Evolutionary conservation across 2,329 filamentous ascomycete genomes (phyloP).

Genomic region (Iodosphaeria phyllophila): DNA sequence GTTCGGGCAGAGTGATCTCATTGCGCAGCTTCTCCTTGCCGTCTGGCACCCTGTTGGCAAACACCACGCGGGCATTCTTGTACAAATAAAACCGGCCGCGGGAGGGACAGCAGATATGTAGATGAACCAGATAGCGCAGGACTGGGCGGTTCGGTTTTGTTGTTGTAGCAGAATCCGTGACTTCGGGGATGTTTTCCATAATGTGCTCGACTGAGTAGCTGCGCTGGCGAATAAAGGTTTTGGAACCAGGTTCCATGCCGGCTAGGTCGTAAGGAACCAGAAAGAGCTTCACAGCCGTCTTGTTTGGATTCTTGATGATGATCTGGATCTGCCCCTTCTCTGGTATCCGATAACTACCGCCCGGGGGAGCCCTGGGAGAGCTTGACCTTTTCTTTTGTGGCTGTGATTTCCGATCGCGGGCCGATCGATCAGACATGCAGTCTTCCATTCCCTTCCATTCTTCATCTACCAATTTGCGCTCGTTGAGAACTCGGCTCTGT

Average conservation of each 20-base stretch:
- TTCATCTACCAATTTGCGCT: conserved; percentile 14
- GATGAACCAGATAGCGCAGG: conserved; percentile 74
- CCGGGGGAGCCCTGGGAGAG: conserved; percentile 51
- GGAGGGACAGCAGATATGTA: conserved; percentile 80
- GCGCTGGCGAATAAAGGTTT: conserved; percentile 89
- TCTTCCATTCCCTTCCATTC: no score
- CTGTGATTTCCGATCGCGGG: conserved; percentile 10
- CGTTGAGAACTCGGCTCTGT: conserved; percentile 23
- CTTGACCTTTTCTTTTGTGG: conserved; percentile 34
- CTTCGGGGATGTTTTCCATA: conserved; percentile 41
- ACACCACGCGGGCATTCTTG: conserved; percentile 83
- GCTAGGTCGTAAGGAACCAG: conserved; percentile 80
- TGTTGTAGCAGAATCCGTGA: conserved; percentile 8
- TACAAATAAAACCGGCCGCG: conserved; percentile 78
- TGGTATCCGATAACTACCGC: conserved; percentile 85
- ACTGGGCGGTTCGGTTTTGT: conserved; percentile 58
- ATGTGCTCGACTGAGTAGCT: conserved; percentile 80
- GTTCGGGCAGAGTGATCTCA: conserved; percentile 78
- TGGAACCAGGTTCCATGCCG: conserved; percentile 85
- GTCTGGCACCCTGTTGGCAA: conserved; percentile 89
- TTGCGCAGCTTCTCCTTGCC: conserved; percentile 84
- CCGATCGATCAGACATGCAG: conserved; percentile 14
- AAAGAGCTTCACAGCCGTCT: conserved; percentile 92
- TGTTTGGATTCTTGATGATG: conserved; percentile 95
- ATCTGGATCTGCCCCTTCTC: conserved; percentile 90